Evolutionary conservation across 805 yeast genomes (phyloP).

Genomic region (Ogataea corticis): DNA sequence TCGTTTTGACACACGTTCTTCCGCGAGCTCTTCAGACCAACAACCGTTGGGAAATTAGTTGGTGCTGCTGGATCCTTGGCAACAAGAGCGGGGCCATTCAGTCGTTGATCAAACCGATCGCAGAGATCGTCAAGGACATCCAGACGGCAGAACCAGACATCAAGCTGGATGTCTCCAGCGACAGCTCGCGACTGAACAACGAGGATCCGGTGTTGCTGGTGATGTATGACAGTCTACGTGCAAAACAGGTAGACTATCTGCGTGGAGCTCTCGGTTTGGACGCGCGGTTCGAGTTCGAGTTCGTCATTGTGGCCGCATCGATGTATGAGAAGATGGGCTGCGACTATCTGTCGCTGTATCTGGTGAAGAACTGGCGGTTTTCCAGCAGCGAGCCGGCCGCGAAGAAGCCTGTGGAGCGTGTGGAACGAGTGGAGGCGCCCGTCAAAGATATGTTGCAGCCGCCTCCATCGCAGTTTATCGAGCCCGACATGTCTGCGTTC

Average conservation of each 20-base stretch:
- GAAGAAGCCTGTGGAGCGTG: background rate
- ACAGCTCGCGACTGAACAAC: constrained; percentile 21
- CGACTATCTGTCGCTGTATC: constrained; percentile 66
- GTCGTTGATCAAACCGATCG: constrained; percentile 61
- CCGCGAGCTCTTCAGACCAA: constrained; percentile 60
- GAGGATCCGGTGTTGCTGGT: constrained; percentile 83
- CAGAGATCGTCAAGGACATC: constrained; percentile 32
- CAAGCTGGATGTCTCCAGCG: constrained; percentile 39
- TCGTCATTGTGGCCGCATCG: constrained; percentile 60
- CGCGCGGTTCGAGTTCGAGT: constrained; percentile 53
- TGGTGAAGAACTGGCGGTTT: constrained; percentile 72
- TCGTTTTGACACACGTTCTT: constrained; percentile 52
- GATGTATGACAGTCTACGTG: constrained; percentile 62
- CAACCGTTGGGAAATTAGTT: constrained; percentile 80
- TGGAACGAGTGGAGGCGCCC: constrained; percentile 3
- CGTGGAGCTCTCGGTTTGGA: constrained; percentile 49
- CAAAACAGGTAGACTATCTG: constrained; percentile 48
- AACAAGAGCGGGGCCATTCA: constrained; percentile 56
- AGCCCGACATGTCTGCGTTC: constrained; percentile 78
- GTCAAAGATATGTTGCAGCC: constrained; percentile 37
- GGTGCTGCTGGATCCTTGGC: constrained; percentile 70
- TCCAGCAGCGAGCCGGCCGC: background rate
- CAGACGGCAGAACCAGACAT: constrained; percentile 30
- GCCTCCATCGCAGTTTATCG: constrained; percentile 58
- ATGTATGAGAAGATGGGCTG: constrained; percentile 91